Evolutionary conservation across 2,329 filamentous ascomycete genomes (phyloP).

Genomic region (Sclerotinia subarctica): DNA sequence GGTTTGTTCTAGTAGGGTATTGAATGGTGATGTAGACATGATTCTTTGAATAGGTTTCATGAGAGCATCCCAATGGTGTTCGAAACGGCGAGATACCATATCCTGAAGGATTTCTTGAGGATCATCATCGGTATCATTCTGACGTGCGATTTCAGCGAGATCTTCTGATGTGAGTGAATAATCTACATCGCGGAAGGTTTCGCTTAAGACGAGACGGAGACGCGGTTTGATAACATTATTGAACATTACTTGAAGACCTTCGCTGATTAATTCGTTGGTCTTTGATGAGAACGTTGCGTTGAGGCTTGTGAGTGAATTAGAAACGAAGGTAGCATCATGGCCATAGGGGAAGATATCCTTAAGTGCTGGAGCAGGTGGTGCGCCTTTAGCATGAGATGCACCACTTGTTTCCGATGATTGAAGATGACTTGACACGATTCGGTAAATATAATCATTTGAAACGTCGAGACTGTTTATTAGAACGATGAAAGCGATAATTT

Average conservation of each 20-base stretch:
- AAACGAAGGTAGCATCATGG: constrained; percentile 68
- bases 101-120: constrained; percentile 53
- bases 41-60: constrained; percentile 82
- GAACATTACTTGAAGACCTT: constrained; percentile 83
- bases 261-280: constrained; percentile 74
- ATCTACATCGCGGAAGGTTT: constrained; percentile 88
- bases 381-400: constrained; percentile 8
- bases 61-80: constrained; percentile 79
- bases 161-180: constrained; percentile 69
- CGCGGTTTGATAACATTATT: constrained; percentile 82
- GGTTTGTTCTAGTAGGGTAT: constrained; percentile 57
- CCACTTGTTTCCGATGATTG: constrained; percentile 39
- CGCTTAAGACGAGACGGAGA: constrained; percentile 76
- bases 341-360: constrained; percentile 75
- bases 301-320: constrained; percentile 64
- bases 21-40: constrained; percentile 73
- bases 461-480: constrained; percentile 95
- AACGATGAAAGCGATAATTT: constrained; percentile 84
- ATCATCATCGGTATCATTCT: constrained; percentile 47
- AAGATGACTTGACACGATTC: constrained; percentile 74
- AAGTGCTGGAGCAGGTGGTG: constrained; percentile 41
- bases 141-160: constrained; percentile 52
- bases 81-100: constrained; percentile 74
- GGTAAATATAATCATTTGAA: constrained; percentile 82
- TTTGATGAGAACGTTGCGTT: constrained; percentile 72